Evolutionary conservation across 352 stramenopile genomes (phyloP), one percentile per base, ranked within the genome.

Genomic region (Globisporangium perplexum): DNA sequence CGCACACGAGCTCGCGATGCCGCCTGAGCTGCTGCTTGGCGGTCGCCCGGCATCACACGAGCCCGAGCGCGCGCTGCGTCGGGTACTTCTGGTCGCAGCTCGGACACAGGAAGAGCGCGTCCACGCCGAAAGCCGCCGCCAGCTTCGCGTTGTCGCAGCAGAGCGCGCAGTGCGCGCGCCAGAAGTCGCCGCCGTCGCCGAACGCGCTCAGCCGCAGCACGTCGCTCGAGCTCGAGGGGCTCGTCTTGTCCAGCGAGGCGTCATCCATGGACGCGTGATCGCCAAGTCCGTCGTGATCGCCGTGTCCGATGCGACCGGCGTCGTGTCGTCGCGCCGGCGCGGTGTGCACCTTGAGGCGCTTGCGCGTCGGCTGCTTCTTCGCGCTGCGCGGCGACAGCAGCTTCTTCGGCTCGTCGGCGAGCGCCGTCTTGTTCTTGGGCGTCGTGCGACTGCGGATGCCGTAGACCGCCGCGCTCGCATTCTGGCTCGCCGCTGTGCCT

Each of bases 61-160:
- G 71, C 33, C 75, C 69, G 1, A 90, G 71, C 46, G 75, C 63
- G 47, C 81, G 77, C 53, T 88, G 81, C 53, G 81, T 91, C 53
- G 81, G 81, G 65, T 91, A 91, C 62, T 90, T 93, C 57, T 74
- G 71, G 63, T 93, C 82, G 69, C 79, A 90, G 47, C 72, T 62
- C 15, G 66, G 63, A 23, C 79, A 89, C 11, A 93, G 58, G 57
- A 89, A 88, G 22, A 88, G 68, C 57, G 69, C 71, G 33, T 85
- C 76, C 42, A 55, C 62, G 59, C 63, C 72, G 5, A 65, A 69
- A 38, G 66, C 65, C 35, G 71, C 64, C 20, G 65, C 58, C 46
- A 58, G 59, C 26, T 60, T 72, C 20, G 74, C 57, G 17, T 70
- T 71, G 38, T 72, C 62, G 28, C 70, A 84, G 59, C 81, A 92